Conservation (phyloP, 176 grass and related monocot species). For the Cenchrus americanus region DNA sequence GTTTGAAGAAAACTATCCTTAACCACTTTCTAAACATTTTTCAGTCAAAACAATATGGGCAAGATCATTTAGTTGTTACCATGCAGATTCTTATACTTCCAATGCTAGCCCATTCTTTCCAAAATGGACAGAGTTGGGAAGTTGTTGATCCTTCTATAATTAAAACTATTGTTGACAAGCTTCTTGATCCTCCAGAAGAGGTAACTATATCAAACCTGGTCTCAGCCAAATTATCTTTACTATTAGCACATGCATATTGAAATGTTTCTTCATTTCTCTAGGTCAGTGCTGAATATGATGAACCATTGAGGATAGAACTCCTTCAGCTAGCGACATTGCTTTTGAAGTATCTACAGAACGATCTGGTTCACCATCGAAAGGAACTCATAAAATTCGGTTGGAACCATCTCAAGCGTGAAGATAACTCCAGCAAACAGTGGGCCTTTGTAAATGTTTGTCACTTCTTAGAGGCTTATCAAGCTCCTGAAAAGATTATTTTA, state of each 20-base stretch:
- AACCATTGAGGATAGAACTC: slow-evolving; percentile 97
- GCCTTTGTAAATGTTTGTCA: slow-evolving; percentile 99
- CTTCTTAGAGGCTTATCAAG: slow-evolving; percentile 98
- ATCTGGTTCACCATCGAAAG: slow-evolving; percentile 95
- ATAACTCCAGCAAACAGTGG: slow-evolving; percentile 99
- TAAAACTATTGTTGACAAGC: slow-evolving; percentile 97
- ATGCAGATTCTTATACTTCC: slow-evolving; percentile 99
- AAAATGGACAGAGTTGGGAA: slow-evolving; percentile 96
- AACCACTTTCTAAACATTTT: slow-evolving; percentile 92
- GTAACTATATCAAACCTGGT: slow-evolving; percentile 41
- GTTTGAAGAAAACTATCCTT: slow-evolving; percentile 92
- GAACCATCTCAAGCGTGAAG: slow-evolving; percentile 99
- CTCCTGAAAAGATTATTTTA: slow-evolving; percentile 97
- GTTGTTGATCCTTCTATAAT: slow-evolving; percentile 87
- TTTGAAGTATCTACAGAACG: slow-evolving; percentile 94
- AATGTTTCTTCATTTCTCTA: slow-evolving; percentile 48
- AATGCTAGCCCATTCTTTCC: slow-evolving; percentile 98
- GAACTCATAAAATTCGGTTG: slow-evolving; percentile 99
- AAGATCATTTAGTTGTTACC: slow-evolving; percentile 97
- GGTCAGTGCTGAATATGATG: slow-evolving; percentile 96
- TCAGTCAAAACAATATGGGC: slow-evolving; percentile 89
- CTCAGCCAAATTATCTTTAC: neutral
- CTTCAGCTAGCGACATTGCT: slow-evolving; percentile 96
- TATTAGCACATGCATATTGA: neutral
- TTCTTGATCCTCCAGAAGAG: slow-evolving; percentile 99